These are phyloP conservation scores for Colletotrichum echinochloae DNA, from an alignment of 2,329 filamentous ascomycete genomes.

Conservation along the genomic window DNA sequence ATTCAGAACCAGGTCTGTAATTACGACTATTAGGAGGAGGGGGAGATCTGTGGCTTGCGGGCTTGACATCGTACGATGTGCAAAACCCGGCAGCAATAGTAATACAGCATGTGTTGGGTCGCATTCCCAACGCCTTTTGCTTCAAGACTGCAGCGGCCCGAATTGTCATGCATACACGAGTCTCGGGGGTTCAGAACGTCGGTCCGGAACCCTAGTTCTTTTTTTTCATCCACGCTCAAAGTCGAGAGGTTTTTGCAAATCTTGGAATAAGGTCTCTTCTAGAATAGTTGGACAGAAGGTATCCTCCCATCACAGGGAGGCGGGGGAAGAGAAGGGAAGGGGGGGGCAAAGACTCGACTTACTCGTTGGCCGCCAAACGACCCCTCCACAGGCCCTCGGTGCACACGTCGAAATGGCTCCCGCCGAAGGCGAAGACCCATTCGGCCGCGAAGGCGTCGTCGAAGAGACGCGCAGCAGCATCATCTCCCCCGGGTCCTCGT, in stretches of 20 bases:
- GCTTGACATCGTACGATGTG: conserved; percentile 30
- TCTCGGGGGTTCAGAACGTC: conserved; percentile 18
- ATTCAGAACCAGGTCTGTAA: conserved; percentile 10
- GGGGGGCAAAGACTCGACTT: too few species aligned
- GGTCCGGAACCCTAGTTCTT: not conserved
- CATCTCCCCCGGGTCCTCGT: conserved; percentile 27
- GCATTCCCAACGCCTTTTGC: conserved; percentile 10
- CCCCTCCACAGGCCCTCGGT: conserved; percentile 27
- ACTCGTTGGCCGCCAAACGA: not conserved
- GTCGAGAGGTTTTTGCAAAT: not conserved
- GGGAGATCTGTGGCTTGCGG: conserved; percentile 10
- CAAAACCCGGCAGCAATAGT: not conserved
- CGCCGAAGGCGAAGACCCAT: conserved; percentile 20
- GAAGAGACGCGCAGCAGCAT: conserved; percentile 16
- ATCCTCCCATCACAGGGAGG: too few species aligned
- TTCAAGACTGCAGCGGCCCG: not conserved
- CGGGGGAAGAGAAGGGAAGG: too few species aligned
- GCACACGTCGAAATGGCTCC: conserved; percentile 14
- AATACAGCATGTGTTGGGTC: not conserved
- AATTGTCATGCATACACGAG: not conserved
- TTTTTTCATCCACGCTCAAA: not conserved
- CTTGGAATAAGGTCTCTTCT: too few species aligned
- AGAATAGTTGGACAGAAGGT: too few species aligned
- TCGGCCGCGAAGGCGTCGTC: conserved; percentile 20
- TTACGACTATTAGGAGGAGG: not conserved